A percentile compares a stretch with the other conserved stretches of the same genome.
Conservation (phyloP, 2,329 filamentous ascomycete species). For the Trichocomaceae sp. region DNA sequence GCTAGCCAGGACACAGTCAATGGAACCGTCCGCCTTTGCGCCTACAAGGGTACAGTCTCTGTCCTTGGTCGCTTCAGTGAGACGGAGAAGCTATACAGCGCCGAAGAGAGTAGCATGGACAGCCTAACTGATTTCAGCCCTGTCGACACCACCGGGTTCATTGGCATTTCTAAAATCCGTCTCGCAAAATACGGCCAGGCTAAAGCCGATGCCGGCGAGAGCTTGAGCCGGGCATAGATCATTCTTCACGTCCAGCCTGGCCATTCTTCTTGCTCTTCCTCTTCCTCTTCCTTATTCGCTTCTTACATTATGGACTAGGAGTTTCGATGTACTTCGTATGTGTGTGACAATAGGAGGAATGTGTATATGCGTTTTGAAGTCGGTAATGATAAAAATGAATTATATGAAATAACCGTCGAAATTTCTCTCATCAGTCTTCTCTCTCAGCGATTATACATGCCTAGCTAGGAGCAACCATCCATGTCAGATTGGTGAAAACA, state of each 20-base stretch:
- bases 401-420: not conserved
- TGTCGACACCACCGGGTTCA: slow-evolving; percentile 60
- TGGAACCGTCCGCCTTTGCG: slow-evolving; percentile 55
- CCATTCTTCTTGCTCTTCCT: not conserved
- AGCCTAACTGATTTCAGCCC: slow-evolving; percentile 62
- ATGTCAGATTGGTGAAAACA: too few relatives aligned
- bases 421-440: too few relatives aligned
- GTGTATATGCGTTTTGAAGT: slow-evolving; percentile 2
- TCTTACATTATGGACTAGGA: slow-evolving; percentile 2
- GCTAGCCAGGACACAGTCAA: slow-evolving; percentile 52
- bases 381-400: slow-evolving; percentile 10
- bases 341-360: slow-evolving; percentile 4
- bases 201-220: slow-evolving; percentile 33
- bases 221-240: slow-evolving; percentile 13
- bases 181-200: slow-evolving; percentile 35
- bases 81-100: slow-evolving; percentile 64
- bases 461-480: too few relatives aligned
- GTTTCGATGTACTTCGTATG: slow-evolving; percentile 4
- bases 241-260: not conserved
- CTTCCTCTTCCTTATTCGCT: not conserved
- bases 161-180: slow-evolving; percentile 28
- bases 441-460: too few relatives aligned
- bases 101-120: slow-evolving; percentile 63
- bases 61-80: slow-evolving; percentile 49
- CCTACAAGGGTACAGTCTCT: slow-evolving; percentile 60